phyloP scores from a whole-genome alignment of 2,329 filamentous ascomycete genomes.

The Claviceps sp. region DNA sequence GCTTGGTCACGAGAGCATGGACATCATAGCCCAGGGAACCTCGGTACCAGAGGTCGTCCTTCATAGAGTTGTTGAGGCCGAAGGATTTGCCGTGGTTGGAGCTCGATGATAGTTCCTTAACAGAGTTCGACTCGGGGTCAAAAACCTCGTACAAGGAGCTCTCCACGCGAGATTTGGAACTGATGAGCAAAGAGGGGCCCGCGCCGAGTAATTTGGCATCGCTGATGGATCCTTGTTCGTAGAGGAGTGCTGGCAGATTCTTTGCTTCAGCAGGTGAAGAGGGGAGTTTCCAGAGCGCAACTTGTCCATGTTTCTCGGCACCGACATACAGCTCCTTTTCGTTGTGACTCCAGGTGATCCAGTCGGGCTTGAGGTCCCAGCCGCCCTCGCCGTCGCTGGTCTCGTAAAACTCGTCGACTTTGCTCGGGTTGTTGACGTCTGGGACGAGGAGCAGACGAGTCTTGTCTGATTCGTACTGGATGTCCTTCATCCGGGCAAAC shows the following conservation, averaged over 20 bases:
- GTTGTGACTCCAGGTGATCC: slow-evolving; percentile 42
- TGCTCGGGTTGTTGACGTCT: slow-evolving; percentile 42
- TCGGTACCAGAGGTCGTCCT: slow-evolving; percentile 55
- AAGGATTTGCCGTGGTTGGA: slow-evolving; percentile 53
- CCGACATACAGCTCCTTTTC: slow-evolving; percentile 56
- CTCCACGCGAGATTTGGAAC: slow-evolving; percentile 55
- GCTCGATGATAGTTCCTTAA: slow-evolving; percentile 44
- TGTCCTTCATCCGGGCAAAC: slow-evolving; percentile 65
- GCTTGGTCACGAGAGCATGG: slow-evolving; percentile 56
- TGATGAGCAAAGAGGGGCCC: slow-evolving; percentile 43
- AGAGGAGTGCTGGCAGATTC: slow-evolving; percentile 35
- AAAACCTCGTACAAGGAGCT: slow-evolving; percentile 56
- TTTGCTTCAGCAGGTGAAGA: slow-evolving; percentile 36
- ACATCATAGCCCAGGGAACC: slow-evolving; percentile 51
- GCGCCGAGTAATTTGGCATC: slow-evolving; percentile 39
- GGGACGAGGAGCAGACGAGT: slow-evolving; percentile 52
- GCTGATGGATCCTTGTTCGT: slow-evolving; percentile 38
- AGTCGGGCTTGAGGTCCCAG: slow-evolving; percentile 47
- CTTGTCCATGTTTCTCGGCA: slow-evolving; percentile 55
- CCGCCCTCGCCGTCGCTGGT: slow-evolving; percentile 48
- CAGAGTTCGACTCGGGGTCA: slow-evolving; percentile 26
- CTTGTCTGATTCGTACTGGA: slow-evolving; percentile 67
- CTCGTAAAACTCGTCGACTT: slow-evolving; percentile 49
- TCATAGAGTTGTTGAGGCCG: slow-evolving; percentile 49
- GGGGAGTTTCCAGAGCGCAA: slow-evolving; percentile 48